Evolutionary conservation across 2,329 filamentous ascomycete species (phyloP).

Genomic region (Nannizziopsis arthrosporioides): DNA sequence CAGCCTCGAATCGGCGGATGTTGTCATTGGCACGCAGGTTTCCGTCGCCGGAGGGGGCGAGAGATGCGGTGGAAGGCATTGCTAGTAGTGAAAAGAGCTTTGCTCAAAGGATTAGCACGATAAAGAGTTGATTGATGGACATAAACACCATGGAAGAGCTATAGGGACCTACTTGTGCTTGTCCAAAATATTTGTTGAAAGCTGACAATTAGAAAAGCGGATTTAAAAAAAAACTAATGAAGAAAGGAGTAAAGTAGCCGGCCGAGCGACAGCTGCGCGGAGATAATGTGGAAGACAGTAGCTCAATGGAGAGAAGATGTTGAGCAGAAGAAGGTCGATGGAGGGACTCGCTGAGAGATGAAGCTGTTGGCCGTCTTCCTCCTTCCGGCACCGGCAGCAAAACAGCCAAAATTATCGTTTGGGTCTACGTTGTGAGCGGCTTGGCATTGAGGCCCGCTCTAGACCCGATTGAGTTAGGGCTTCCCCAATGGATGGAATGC

Average conservation of each 20-base stretch:
- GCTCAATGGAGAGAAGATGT: no score
- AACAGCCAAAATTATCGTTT: neutral
- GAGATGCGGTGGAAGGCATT: conserved; percentile 46
- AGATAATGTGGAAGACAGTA: no score
- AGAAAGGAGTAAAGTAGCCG: no score
- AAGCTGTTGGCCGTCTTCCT: no score
- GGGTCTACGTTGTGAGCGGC: neutral
- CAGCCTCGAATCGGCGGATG: conserved; percentile 89
- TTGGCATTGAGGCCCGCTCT: conserved; percentile 3
- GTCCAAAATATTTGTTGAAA: no score
- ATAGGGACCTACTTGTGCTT: no score
- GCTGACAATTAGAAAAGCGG: no score
- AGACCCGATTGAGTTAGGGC: conserved; percentile 12
- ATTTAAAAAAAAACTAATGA: no score
- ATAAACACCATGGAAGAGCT: no score
- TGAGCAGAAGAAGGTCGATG: neutral
- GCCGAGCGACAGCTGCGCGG: no score
- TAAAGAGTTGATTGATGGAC: no score
- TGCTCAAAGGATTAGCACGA: neutral
- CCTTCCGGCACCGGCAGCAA: no score
- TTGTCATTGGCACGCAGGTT: conserved; percentile 84
- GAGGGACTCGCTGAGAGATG: neutral
- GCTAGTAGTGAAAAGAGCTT: conserved; percentile 14
- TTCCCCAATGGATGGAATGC: conserved; percentile 16
- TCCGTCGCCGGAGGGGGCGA: conserved; percentile 39